Base-by-base conservation (phyloP, 78 protist species). In the Chrysochromulina tobinii region DNA sequence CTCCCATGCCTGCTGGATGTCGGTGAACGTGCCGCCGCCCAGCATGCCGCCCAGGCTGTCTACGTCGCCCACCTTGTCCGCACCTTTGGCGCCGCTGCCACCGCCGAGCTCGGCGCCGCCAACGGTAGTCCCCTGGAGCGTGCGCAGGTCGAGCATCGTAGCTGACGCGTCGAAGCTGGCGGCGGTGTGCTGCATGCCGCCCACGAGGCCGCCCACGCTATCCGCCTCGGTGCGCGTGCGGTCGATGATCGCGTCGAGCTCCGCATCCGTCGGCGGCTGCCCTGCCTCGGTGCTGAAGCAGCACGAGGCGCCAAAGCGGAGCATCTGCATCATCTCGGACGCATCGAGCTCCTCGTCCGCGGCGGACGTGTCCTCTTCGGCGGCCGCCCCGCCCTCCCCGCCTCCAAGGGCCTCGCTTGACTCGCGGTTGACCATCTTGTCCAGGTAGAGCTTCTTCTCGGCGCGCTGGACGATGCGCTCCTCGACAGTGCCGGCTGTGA, bases 391-490 rank as follows among this genome's bases (percentile, higher is more conserved):
- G 0, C 38, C 38, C 38, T 38, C 38, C 38, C 38, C 38, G 38
- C 38, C 38, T 38, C 38, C 38, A 38, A 38, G 38, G 38, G 38
- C 38, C 38, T 38, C 38, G 38, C 38, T 38, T 38, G 38, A 38
- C 38, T 38, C 38, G 38, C 38, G 38, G 38, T 38, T 38, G 38
- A 38, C 38, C 38, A 38, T 38, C 38, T 38, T 38, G 85, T 99
- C 99, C 54, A 99, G 81, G 64, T 69, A 81, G 18, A 93, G 90
- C 91, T 98, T 98, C 95, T 90, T 95, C 90, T 95, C 96, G 27
- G 99, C 99, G 11, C 99, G 92, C 87, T 98, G 97, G 6, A 98
- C 86, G 88, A 99, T 97, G 27, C 96, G 95, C 95, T 98, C 99
- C 87, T 99, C 99, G 79, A 98, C 94, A 7, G 98, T 92, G 25